Evolutionary conservation across 2,329 filamentous ascomycete genomes (phyloP), one percentile per base, ranked within the genome.

Genomic region (Alternaria angustiovoidea): DNA sequence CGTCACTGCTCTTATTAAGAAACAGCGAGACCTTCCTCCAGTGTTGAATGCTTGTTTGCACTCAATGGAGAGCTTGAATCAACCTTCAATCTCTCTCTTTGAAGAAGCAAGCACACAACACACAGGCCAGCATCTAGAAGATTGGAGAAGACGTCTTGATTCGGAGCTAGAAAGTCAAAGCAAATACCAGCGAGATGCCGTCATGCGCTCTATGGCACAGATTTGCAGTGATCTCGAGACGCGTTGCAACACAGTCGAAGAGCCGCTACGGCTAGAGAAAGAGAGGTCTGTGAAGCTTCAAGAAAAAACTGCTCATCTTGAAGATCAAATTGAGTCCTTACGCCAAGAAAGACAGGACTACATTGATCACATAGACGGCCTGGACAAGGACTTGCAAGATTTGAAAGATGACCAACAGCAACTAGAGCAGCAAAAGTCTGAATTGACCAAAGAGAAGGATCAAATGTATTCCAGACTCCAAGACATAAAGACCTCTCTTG

Each of bases 181-280:
- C 38, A 75, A 74, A 14, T 75, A 78, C 26, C 81, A 84, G 32
- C 77, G 84, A 7, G 78, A 83, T n/a, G 75, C 73, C 2, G 74
- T 88, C 8, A 71, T 85, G 28, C 77, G 79, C 9, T 79, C 83
- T 20, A 81, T 88, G 16, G 79, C 82, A 16, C 80, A 84, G 34
- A 82, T 85, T 12, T 88, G 86, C 66, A 79, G 81, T 24, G 85
- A 87, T 57, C 77, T 89, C 1, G 87, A 89, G 65, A 75, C 75
- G 9, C 82, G 87, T 7, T 89, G 87, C 67, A 80, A 83, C 34
- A 81, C 81, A 32, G 79, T 85, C 2, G 87, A 89, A 72, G 79
- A 79, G 49, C 87, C 87, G 6, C 75, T 88, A 12, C 79, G 80
- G 5, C 74, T 76, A 16, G 84, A 84, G 64, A 74, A 78, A 55